phyloP scores from a whole-genome alignment of 352 stramenopile species.

The Globisporangium viniferum region DNA sequence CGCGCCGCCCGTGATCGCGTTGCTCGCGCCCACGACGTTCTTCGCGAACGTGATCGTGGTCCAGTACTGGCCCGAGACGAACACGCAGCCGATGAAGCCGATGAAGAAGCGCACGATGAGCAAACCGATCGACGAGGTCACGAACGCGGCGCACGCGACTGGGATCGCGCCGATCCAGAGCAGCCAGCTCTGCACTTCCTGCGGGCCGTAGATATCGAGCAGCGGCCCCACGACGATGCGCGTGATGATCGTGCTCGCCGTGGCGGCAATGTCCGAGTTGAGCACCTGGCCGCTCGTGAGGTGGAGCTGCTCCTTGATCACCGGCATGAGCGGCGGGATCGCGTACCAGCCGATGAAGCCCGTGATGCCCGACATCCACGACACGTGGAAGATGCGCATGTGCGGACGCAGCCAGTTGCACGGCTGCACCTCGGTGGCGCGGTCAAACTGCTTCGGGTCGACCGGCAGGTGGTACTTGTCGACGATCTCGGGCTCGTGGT shows the following conservation, averaged over 20 bases:
- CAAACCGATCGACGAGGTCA: constrained; percentile 71
- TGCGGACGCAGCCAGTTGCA: constrained; percentile 85
- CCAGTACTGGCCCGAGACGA: constrained; percentile 95
- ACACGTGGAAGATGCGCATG: constrained; percentile 93
- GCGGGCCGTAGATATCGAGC: constrained; percentile 90
- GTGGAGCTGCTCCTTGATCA: constrained; percentile 84
- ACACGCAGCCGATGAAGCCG: constrained; percentile 91
- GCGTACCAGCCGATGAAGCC: constrained; percentile 95
- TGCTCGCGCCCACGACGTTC: constrained; percentile 92
- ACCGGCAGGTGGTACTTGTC: constrained; percentile 45
- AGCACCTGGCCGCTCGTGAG: constrained; percentile 87
- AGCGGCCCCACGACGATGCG: constrained; percentile 91
- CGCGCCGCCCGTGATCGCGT: constrained; percentile 90
- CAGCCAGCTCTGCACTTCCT: constrained; percentile 76
- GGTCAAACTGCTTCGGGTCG: constrained; percentile 56
- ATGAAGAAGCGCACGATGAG: constrained; percentile 93
- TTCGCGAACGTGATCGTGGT: constrained; percentile 93
- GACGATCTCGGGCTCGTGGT: constrained; percentile 15
- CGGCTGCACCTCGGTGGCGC: constrained; percentile 74
- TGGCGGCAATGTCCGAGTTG: constrained; percentile 91
- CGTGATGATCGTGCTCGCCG: constrained; percentile 90
- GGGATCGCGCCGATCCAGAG: constrained; percentile 86
- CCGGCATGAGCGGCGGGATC: constrained; percentile 91
- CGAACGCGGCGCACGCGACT: constrained; percentile 82
- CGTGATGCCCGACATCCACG: constrained; percentile 91